A percentile compares a stretch with the other conserved stretches of the same genome.
These are phyloP conservation scores for Chaetomium fimeti DNA, from an alignment of 495 filamentous ascomycete species.

Conservation along the genomic window DNA sequence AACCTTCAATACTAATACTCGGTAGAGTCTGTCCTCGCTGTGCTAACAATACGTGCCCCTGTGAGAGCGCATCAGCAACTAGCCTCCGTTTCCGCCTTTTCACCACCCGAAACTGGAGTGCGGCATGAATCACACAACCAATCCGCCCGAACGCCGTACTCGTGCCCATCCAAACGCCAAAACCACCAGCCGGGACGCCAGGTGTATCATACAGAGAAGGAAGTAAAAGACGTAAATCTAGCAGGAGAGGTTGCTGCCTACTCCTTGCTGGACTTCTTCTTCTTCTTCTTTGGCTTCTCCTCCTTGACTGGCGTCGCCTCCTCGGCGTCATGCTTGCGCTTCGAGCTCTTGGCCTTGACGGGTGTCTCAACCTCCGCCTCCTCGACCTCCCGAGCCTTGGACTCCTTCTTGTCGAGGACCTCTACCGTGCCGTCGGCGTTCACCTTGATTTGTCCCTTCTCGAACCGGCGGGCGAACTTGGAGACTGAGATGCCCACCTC, in stretches of 20 bases:
- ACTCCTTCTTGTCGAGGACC: constrained; percentile 64
- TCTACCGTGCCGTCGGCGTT: constrained; percentile 56
- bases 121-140: constrained; percentile 29
- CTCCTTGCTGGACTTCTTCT: constrained; percentile 50
- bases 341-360: constrained; percentile 42
- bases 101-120: constrained; percentile 26
- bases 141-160: constrained; percentile 32
- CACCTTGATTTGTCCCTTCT: constrained; percentile 63
- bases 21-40: not conserved
- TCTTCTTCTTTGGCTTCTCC: constrained; percentile 47
- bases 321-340: constrained; percentile 43
- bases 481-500: constrained; percentile 61
- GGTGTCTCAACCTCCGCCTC: constrained; percentile 45
- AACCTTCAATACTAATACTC: too few species aligned
- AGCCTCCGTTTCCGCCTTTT: constrained; percentile 21
- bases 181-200: constrained; percentile 31
- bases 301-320: constrained; percentile 37
- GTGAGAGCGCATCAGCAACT: not conserved
- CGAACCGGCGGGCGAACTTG: constrained; percentile 64
- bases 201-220: constrained; percentile 41
- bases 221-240: constrained; percentile 24
- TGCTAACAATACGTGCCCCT: not conserved
- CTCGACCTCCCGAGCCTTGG: constrained; percentile 57
- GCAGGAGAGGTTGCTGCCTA: constrained; percentile 17
- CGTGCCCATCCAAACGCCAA: constrained; percentile 38